Conservation (phyloP, 1,139 yeast genomes). For the Taiozyma onychis region DNA sequence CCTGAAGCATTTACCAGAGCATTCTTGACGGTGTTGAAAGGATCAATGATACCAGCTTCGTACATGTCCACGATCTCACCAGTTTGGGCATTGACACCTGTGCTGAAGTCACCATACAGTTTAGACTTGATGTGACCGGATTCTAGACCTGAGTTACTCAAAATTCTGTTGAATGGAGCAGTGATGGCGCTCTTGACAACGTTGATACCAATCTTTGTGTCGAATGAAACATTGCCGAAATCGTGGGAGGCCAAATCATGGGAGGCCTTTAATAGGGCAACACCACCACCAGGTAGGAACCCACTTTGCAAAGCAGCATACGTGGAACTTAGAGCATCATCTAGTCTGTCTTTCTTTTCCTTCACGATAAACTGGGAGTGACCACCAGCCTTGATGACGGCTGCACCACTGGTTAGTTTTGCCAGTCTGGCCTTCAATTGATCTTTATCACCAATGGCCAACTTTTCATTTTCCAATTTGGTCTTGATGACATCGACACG, state of each 20-base stretch:
- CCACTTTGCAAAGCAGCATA: conserved; percentile 22
- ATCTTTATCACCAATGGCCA: conserved; percentile 19
- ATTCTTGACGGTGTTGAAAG: conserved; percentile 20
- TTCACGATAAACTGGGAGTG: conserved; percentile 21
- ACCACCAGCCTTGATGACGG: conserved; percentile 24
- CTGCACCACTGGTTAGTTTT: conserved; percentile 22
- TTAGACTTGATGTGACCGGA: conserved; percentile 10
- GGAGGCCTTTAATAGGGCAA: conserved; percentile 20
- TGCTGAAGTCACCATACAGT: conserved; percentile 11
- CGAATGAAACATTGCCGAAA: conserved; percentile 12
- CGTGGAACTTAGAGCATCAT: conserved; percentile 23
- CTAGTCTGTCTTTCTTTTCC: conserved; percentile 24
- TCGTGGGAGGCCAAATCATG: conserved; percentile 9
- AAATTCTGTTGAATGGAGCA: conserved; percentile 21
- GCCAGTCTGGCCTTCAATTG: conserved; percentile 20
- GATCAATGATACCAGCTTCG: conserved; percentile 23
- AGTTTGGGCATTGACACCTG: conserved; percentile 22
- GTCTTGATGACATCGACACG: conserved; percentile 18
- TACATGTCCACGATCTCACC: conserved; percentile 25
- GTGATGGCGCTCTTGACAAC: conserved; percentile 18
- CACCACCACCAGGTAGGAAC: conserved; percentile 25
- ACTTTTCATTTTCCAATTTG: conserved; percentile 9
- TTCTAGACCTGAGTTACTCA: conserved; percentile 19
- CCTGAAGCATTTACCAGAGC: conserved; percentile 22
- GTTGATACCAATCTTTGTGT: conserved; percentile 17